Evolutionary conservation across 1,139 yeast species (phyloP).

Genomic region (Lodderomyces orthopsilosis): DNA sequence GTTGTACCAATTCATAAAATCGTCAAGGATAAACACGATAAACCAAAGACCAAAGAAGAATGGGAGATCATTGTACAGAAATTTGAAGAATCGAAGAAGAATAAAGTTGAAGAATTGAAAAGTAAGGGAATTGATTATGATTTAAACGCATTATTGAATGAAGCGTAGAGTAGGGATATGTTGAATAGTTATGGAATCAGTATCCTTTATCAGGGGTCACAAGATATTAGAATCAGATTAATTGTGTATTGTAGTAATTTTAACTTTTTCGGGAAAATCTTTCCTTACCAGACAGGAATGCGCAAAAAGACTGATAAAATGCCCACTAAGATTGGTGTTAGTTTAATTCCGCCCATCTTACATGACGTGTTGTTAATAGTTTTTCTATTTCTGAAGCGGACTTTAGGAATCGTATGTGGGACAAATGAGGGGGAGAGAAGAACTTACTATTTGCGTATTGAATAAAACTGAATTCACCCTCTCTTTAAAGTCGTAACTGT

Average conservation of each 20-base stretch:
- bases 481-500: too few species aligned
- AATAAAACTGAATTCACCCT: too few species aligned
- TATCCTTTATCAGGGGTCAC: background rate
- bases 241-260: background rate
- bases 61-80: constrained; percentile 50
- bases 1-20: constrained; percentile 64
- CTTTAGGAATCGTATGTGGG: background rate
- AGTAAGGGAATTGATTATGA: constrained; percentile 55
- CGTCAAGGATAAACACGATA: constrained; percentile 53
- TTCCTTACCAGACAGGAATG: background rate
- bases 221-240: too few species aligned
- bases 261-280: background rate
- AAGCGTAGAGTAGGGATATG: constrained; percentile 1
- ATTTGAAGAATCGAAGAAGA: constrained; percentile 45
- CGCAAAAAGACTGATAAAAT: too few species aligned
- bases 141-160: constrained; percentile 15
- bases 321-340: too few species aligned
- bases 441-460: too few species aligned
- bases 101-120: constrained; percentile 46
- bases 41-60: constrained; percentile 54
- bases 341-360: background rate
- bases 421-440: background rate
- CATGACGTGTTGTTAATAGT: background rate
- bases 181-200: background rate
- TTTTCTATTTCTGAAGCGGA: background rate